Evolutionary conservation across 257 asterid species (phyloP).

Genomic region (Salvia rosmarinus): DNA sequence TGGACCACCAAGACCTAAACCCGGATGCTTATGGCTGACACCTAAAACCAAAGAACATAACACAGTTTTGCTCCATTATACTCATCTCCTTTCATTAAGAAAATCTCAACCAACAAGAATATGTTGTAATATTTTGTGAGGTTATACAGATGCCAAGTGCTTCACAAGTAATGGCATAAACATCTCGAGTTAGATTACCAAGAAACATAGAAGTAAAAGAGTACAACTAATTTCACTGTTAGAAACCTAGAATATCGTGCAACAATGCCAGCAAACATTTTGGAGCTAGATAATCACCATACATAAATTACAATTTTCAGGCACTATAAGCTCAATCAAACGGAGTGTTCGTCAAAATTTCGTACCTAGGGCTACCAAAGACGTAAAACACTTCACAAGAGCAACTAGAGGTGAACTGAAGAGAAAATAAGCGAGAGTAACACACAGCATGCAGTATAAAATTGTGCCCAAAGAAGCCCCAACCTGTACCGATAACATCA

Average conservation of each 20-base stretch:
- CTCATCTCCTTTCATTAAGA: neutral
- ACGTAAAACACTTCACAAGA: neutral
- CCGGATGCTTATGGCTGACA: constrained; percentile 44
- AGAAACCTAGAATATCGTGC: neutral
- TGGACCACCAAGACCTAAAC: constrained; percentile 44
- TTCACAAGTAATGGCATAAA: neutral
- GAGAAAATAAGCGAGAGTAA: neutral
- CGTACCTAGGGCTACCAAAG: neutral
- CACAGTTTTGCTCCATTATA: neutral
- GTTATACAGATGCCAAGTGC: neutral
- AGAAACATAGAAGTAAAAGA: neutral
- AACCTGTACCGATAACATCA: constrained; percentile 53
- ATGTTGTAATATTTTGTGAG: neutral
- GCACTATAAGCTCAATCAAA: neutral
- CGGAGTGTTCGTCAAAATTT: neutral
- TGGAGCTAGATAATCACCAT: neutral
- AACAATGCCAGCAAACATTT: neutral
- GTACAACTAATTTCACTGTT: neutral
- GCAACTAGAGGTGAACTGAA: neutral
- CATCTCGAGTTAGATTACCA: neutral
- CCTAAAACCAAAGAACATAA: constrained; percentile 36
- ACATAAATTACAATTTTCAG: neutral
- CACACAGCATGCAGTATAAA: neutral
- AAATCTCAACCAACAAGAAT: neutral
- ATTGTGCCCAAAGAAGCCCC: neutral